These are phyloP conservation scores for Porogramme epimiltina DNA, from an alignment of 1,284 basidiomycete genomes.

Conservation along the genomic window DNA sequence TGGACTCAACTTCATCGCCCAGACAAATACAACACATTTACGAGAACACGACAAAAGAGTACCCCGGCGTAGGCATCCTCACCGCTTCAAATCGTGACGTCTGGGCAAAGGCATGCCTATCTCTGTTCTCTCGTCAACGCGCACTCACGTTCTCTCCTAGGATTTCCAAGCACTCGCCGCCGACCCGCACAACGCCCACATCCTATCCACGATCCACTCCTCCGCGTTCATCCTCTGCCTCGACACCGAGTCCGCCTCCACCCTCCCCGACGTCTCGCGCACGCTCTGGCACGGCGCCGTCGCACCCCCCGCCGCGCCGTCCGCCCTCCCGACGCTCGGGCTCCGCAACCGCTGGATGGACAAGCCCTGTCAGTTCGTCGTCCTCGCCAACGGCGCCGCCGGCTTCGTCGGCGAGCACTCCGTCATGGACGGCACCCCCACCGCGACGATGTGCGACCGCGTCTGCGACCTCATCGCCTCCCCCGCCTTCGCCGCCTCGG, in stretches of 20 bases:
- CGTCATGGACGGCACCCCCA: constrained; percentile 85
- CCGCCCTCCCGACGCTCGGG: constrained; percentile 38
- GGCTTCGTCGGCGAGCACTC: constrained; percentile 93
- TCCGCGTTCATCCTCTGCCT: constrained; percentile 83
- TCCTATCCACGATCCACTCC: constrained; percentile 77
- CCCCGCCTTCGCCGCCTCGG: constrained; percentile 57
- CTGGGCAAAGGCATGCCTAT: constrained; percentile 72
- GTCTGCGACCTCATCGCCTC: constrained; percentile 66
- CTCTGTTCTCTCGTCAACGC: background rate
- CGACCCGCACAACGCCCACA: constrained; percentile 58
- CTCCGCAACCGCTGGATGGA: constrained; percentile 80
- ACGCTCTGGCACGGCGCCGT: constrained; percentile 73
- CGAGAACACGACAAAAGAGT: constrained; percentile 59
- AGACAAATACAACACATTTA: constrained; percentile 81
- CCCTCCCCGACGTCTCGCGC: constrained; percentile 61
- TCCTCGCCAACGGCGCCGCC: constrained; percentile 78
- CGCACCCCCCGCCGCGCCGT: constrained; percentile 27
- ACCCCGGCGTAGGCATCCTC: constrained; percentile 77
- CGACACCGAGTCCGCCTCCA: constrained; percentile 61
- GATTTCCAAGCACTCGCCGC: constrained; percentile 64
- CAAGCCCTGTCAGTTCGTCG: constrained; percentile 82
- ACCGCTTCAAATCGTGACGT: constrained; percentile 79
- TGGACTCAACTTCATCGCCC: background rate
- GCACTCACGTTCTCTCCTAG: constrained; percentile 34
- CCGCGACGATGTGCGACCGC: constrained; percentile 67